Evolutionary conservation across 768 basidiomycete species (phyloP).

Genomic region (Cyclocybe cylindracea): DNA sequence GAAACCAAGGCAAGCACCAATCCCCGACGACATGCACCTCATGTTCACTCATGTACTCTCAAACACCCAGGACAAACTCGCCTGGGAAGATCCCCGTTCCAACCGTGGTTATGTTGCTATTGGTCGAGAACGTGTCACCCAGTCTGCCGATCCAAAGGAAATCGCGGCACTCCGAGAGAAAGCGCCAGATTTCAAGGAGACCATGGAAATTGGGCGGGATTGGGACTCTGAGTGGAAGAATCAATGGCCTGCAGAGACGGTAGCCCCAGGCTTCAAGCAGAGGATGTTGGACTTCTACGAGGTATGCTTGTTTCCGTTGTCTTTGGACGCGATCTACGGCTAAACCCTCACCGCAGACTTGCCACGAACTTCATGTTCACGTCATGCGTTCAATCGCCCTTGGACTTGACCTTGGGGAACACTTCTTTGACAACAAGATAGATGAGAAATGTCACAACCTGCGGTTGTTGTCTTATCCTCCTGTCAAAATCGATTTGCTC

Average conservation of each 20-base stretch:
- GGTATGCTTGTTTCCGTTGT: conserved; percentile 30
- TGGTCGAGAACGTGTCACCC: conserved; percentile 83
- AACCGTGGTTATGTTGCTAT: conserved; percentile 84
- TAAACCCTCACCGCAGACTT: conserved; percentile 45
- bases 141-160: conserved; percentile 67
- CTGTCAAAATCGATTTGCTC: conserved; percentile 62
- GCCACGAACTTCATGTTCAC: conserved; percentile 71
- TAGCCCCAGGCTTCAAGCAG: conserved; percentile 66
- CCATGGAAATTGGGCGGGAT: conserved; percentile 89
- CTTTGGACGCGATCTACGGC: background rate
- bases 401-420: conserved; percentile 71
- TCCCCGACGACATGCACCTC: background rate
- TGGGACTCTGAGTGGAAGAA: conserved; percentile 80
- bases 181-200: conserved; percentile 82
- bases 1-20: conserved; percentile 53
- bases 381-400: conserved; percentile 89
- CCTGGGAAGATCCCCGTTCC: conserved; percentile 84
- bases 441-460: conserved; percentile 81
- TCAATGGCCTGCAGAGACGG: conserved; percentile 69
- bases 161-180: conserved; percentile 73
- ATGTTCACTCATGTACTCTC: background rate
- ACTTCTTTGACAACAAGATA: conserved; percentile 75
- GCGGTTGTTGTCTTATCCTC: conserved; percentile 78
- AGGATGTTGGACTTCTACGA: conserved; percentile 79
- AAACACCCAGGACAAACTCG: conserved; percentile 52